Conservation (phyloP, 495 filamentous ascomycete genomes). For the Neurospora sp. region DNA sequence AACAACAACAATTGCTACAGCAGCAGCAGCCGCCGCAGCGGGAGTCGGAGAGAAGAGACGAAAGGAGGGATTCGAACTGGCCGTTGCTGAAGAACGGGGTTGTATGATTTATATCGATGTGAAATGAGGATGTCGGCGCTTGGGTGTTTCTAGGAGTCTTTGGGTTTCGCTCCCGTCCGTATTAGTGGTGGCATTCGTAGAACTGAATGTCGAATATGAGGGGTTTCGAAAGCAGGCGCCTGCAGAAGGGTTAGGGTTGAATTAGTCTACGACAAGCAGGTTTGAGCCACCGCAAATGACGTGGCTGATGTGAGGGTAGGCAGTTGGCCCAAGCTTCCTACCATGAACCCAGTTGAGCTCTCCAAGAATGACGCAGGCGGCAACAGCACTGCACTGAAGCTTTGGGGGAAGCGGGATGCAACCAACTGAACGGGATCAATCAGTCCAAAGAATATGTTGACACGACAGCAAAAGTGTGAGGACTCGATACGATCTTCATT, state of each 20-base stretch:
- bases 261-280: background rate
- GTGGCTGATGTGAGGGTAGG: background rate
- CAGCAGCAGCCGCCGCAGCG: background rate
- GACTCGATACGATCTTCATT: background rate
- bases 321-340: background rate
- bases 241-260: background rate
- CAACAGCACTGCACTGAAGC: background rate
- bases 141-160: background rate
- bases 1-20: background rate
- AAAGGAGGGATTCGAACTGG: conserved; percentile 6
- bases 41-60: background rate
- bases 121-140: background rate
- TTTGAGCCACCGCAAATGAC: background rate
- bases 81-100: background rate
- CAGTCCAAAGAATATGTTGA: background rate
- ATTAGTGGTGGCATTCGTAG: no score
- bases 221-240: background rate
- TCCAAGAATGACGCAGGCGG: background rate
- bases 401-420: background rate
- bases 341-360: background rate
- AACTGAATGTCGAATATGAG: no score
- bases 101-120: background rate
- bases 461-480: background rate
- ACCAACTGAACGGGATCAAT: background rate
- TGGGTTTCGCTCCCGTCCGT: no score